Percentiles rank a stretch among this genome's conserved stretches.
Evolutionary conservation across 768 basidiomycete species (phyloP).

Genomic region (Chalciporus piperatus): DNA sequence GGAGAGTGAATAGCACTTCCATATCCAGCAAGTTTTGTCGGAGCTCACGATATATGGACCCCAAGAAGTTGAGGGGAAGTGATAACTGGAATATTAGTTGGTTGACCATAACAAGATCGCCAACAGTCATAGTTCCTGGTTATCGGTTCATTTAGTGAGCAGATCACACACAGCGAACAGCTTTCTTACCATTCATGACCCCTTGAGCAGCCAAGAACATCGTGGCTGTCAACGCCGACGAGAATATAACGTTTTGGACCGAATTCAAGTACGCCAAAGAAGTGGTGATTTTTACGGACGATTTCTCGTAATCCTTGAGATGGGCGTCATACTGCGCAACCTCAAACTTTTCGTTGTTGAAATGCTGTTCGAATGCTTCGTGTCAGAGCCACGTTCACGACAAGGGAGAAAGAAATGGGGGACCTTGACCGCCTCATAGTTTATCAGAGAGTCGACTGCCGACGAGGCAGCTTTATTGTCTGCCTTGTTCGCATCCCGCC

Average conservation of each 20-base stretch:
- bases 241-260: slow-evolving; percentile 96
- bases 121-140: slow-evolving; percentile 94
- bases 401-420: slow-evolving; percentile 1
- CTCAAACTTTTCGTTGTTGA: slow-evolving; percentile 96
- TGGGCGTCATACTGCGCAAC: slow-evolving; percentile 90
- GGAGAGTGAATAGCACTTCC: slow-evolving; percentile 91
- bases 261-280: slow-evolving; percentile 92
- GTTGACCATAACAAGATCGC: slow-evolving; percentile 99
- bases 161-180: not conserved
- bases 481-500: slow-evolving; percentile 91
- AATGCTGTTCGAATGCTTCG: slow-evolving; percentile 56
- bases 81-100: slow-evolving; percentile 97
- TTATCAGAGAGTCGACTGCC: slow-evolving; percentile 94
- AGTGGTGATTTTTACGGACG: slow-evolving; percentile 92
- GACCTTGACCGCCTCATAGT: slow-evolving; percentile 98
- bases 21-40: slow-evolving; percentile 95
- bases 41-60: slow-evolving; percentile 95
- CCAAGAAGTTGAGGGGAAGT: slow-evolving; percentile 94
- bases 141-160: slow-evolving; percentile 1
- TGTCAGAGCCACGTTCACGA: no score
- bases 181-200: slow-evolving; percentile 70
- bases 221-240: slow-evolving; percentile 85
- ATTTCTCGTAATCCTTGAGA: slow-evolving; percentile 81
- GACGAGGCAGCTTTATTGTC: slow-evolving; percentile 95
- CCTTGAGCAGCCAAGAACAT: slow-evolving; percentile 98